phyloP scores from a whole-genome alignment of 73 alveolate genomes.

The Symbiodinium natans region DNA sequence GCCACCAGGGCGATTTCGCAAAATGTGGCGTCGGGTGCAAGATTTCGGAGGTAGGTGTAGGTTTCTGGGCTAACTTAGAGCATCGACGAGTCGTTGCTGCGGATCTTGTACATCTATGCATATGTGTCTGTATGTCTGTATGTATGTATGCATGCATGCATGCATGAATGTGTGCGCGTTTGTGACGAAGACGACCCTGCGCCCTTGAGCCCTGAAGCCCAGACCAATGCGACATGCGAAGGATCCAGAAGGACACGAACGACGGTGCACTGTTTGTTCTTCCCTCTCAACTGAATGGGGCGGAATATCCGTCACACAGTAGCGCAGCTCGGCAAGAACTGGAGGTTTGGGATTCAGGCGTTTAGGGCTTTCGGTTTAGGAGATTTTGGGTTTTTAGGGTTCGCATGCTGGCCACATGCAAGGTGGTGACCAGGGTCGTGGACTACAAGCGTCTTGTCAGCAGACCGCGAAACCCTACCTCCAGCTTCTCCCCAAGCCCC shows the following conservation, averaged over 20 bases:
- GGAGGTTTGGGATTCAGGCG: no score
- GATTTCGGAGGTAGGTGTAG: no score
- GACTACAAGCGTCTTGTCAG: background rate
- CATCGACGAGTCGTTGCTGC: no score
- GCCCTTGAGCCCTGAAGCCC: no score
- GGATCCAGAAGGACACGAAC: constrained; percentile 50
- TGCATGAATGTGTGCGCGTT: background rate
- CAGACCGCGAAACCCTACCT: background rate
- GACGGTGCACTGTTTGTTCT: constrained; percentile 80
- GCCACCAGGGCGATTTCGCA: background rate
- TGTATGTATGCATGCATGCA: no score
- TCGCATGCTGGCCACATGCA: no score
- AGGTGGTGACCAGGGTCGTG: background rate
- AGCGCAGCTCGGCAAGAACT: background rate
- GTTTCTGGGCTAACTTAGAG: no score
- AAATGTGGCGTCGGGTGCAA: background rate
- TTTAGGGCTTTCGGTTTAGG: no score
- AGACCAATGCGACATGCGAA: background rate
- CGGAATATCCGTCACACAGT: constrained; percentile 47
- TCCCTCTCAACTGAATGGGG: constrained; percentile 92
- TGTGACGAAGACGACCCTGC: no score
- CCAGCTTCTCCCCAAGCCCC: no score
- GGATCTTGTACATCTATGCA: background rate
- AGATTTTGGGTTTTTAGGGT: no score
- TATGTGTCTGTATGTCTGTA: no score